Evolutionary conservation across 768 basidiomycete genomes (phyloP), one percentile per base, ranked within the genome.

Genomic region (Lanmaoa pseudosensibilis): DNA sequence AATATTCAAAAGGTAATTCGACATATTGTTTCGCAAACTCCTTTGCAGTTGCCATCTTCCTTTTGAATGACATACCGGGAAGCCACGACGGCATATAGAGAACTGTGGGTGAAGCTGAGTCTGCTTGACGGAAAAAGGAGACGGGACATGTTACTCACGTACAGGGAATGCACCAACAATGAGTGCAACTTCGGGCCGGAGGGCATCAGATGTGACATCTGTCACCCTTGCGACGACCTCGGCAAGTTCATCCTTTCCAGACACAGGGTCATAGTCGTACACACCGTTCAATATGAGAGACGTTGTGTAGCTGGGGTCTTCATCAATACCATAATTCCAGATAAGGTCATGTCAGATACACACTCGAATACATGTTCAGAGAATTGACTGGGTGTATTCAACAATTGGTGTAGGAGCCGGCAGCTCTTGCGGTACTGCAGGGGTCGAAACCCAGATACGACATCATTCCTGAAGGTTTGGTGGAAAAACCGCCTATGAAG

Each of bases 331-430:
- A 30, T 30, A 7, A 30, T 30, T 30, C 27, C 27, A 30, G 27
- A 30, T 30, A 30, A 32, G 0, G 5, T 36, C 1, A 11, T 4
- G 4, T 43, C 10, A 2, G 30, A 6, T 13, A 50, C 57, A 4
- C 21, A 61, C 78, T 74, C 69, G 19, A 67, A 63, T 8, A 75
- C 46, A 46, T 74, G 72, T 12, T 65, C 66, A 8, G 65, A 44
- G 32, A 74, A 57, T 44, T 68, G 58, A 16, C 73, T 70, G 36
- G 74, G 72, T 7, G 64, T 45, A n/a, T 69, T 66, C 2, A 75
- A 38, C 15, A 78, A 59, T 8, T 63, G 66, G 4, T 55, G 65
- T 23, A 77, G 66, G 27, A 74, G 59, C 4, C 47, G 56, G 53
- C 73, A 68, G 5, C 66, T 54, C 16, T 67, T 68, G 40, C 63